Base-by-base conservation (phyloP, 257 asterid genomes). In the Nicotiana benthamiana region DNA sequence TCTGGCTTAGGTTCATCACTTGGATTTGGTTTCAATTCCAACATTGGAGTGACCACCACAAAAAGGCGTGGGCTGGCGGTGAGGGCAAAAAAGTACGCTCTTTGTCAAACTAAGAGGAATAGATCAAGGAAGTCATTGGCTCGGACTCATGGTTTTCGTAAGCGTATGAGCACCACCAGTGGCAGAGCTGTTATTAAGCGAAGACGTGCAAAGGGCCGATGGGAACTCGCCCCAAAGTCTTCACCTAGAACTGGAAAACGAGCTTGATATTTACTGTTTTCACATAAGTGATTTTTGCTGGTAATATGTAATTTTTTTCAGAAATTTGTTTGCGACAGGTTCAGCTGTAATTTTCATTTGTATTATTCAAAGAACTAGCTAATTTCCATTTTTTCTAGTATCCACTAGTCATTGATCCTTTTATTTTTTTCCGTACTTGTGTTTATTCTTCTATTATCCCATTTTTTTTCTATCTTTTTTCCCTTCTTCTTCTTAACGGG, bases 81-180 rank as follows among this genome's bases (percentile, higher is more conserved):
- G 79, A 84, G 84, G 83, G 97, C 98, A 28, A 72, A 81, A 6
- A 94, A 89, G 68, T 93, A 83, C 62, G 4, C 66, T 10, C 97
- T 94, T 53, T 94, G 97, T 76, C 98, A 94, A 81, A 95, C 98
- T 11, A 95, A 95, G 92, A 93, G 98, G 87, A 91, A 92, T 63
- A 89, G 97, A 77, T 92, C 99, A 30, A 86, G 99, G 75, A 95
- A 95, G 86, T 93, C 99, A 1, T 89, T 95, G 76, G 98, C 99
- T 64, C 84, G 99, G 40, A 93, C 98, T 3, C 98, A 93, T 66
- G 99, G 99, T n/a, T 95, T 95, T 65, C 92, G 97, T 60, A 89
- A 84, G 90, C 94, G 97, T 51, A 95, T 93, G 99, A 91, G 97
- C 63, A 95, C 99, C 77, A 92, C 97, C n/a, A 82, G 87, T 15